Base-by-base conservation (phyloP, 1,139 yeast species). In the Suhomyces ambrosiae region DNA sequence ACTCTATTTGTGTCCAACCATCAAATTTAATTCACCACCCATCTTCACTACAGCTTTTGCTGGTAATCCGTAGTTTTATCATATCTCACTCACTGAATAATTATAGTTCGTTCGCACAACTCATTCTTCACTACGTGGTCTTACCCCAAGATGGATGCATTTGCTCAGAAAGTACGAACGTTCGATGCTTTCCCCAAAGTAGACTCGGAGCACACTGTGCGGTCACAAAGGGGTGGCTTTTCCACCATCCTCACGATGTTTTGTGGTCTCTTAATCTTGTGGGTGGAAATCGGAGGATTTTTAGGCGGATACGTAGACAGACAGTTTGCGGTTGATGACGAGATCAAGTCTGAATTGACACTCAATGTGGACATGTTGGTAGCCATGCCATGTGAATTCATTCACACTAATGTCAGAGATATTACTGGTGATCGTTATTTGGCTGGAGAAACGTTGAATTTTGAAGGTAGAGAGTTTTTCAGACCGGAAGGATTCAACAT, bases 121-220 rank as follows among this genome's bases (percentile, higher is more conserved):
- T 18, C 21, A 18, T 18, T 18, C 8, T 18, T 18, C 21, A 18
- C 21, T 18, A 18, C n/a, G n/a, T n/a, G n/a, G n/a, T n/a, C n/a
- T n/a, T n/a, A n/a, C n/a, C n/a, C n/a, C n/a, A n/a, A n/a, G 11
- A 71, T 71, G 75, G 74, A 69, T 28, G 35, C 64, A 6, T 60
- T 71, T 42, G 48, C 71, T 16, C 60, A 48, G 28, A 59, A 48
- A 44, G 79, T 84, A 35, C 70, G 77, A 51, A 74, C 89, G 7
- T 87, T 88, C 60, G 96, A 88, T 68, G 96, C 96, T 23, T 88
- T 88, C 53, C 63, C 97, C 14, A 90, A 90, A 61, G 87, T 88
- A 18, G 83, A 85, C 37, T 76, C 88, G 6, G 76, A 84, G 44
- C 90, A 87, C 52, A 76, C 85, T 28, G 83, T 85, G 34, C 66